Conservation (phyloP, 768 basidiomycete species). For the Podaxis mareebaensis region DNA sequence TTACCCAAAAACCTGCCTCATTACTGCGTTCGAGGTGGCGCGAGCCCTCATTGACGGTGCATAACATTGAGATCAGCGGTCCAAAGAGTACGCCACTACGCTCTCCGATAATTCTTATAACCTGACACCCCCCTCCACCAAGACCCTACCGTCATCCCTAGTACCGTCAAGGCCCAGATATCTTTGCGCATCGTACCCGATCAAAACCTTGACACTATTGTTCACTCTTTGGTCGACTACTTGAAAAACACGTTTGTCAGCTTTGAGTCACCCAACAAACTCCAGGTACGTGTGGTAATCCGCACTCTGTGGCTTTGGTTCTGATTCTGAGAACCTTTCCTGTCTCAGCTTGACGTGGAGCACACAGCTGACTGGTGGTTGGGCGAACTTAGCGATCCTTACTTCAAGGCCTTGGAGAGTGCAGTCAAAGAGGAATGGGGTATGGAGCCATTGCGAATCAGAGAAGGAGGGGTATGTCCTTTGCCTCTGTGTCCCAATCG, state of each 20-base stretch:
- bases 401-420: constrained; percentile 83
- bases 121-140: not conserved
- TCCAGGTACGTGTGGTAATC: constrained; percentile 51
- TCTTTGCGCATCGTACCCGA: constrained; percentile 95
- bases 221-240: constrained; percentile 57
- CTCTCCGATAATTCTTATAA: not conserved
- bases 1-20: constrained; percentile 68
- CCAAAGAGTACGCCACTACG: constrained; percentile 60
- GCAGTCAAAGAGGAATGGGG: constrained; percentile 90
- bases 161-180: constrained; percentile 78
- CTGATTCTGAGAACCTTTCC: not conserved
- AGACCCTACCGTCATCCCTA: constrained; percentile 91
- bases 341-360: constrained; percentile 66
- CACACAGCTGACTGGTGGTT: constrained; percentile 97
- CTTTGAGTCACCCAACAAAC: constrained; percentile 66
- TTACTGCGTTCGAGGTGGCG: constrained; percentile 82
- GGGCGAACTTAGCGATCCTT: constrained; percentile 79
- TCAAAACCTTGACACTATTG: constrained; percentile 75
- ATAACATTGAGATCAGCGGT: constrained; percentile 81
- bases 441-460: constrained; percentile 78
- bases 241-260: constrained; percentile 57
- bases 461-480: constrained; percentile 85
- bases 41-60: constrained; percentile 87
- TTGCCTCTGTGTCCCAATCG: not conserved
- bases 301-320: not conserved